Evolutionary conservation across 768 basidiomycete species (phyloP), one percentile per base, ranked within the genome.

Genomic region (Rhodotorula taiwanensis): DNA sequence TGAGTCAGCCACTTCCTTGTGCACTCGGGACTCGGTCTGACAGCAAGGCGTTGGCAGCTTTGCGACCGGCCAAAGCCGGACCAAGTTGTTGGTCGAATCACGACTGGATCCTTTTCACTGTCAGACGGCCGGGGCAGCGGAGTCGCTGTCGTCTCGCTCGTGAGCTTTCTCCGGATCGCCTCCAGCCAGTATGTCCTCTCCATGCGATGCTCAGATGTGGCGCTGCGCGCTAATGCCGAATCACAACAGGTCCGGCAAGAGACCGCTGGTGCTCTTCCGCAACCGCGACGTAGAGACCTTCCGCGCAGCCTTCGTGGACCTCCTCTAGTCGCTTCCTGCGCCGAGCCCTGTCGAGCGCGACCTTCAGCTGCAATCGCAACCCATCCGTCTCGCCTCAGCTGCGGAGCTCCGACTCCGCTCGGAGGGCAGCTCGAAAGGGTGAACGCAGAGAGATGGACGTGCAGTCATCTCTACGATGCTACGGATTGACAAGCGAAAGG

Each of bases 41-140:
- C n/a, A n/a, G n/a, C n/a, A n/a, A n/a, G n/a, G n/a, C n/a, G n/a
- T n/a, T 14, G 20, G 15, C 53, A 71, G 67, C 55, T 61, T 41
- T 60, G 60, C 51, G 23, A 42, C 4, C 45, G 5, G 3, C 70
- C 67, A 2, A 28, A 25, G 27, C 20, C 25, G 5, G 57, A 58
- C 0, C 23, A 43, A 21, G 25, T 67, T 30, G 83, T 94, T 55
- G 93, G 94, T 1, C 88, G 87, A 71, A 80, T 91, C 25, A 89
- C 90, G 0, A 85, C 87, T 4, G 93, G 92, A 0, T 84, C 84
- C 63, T 86, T 82, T 73, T 93, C 92, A 3, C 80, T 97, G 13
- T 80, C 83, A 0, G 81, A 84, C 33, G 93, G 93, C 0, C 77
- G 81, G 62, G 91, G 89, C 0, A 83, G 83, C 70, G 92, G 83